Conservation (phyloP, 140 eudicot genomes). For the Senecio squalidus region DNA sequence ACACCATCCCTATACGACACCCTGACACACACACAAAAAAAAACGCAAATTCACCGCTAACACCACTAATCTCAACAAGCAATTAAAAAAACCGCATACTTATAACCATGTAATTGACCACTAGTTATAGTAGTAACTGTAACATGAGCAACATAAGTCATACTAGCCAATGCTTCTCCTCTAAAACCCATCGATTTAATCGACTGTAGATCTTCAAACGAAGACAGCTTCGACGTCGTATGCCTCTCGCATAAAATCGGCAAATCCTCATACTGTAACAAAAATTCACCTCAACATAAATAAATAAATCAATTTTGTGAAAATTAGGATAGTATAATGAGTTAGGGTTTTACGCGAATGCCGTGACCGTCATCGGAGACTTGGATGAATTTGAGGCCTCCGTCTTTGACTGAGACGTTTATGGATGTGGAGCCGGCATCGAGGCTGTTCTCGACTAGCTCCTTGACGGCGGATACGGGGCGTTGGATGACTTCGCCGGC, state of each 20-base stretch:
- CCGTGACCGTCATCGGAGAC: conserved; percentile 98
- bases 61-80: not conserved
- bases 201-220: conserved; percentile 79
- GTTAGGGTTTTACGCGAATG: conserved; percentile 52
- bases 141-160: conserved; percentile 97
- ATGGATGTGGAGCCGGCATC: conserved; percentile 80
- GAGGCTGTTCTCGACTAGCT: conserved; percentile 92
- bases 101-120: conserved; percentile 93
- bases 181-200: conserved; percentile 95
- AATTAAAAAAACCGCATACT: conserved; percentile 24
- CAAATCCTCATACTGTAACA: conserved; percentile 68
- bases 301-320: no score
- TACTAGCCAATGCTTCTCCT: conserved; percentile 98
- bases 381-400: conserved; percentile 89
- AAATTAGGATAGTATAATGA: not conserved
- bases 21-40: conserved; percentile 30
- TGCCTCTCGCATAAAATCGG: conserved; percentile 95
- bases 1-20: conserved; percentile 80
- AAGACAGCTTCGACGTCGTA: conserved; percentile 84
- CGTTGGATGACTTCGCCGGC: conserved; percentile 99
- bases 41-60: not conserved
- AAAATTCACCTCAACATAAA: not conserved
- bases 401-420: conserved; percentile 68
- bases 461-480: conserved; percentile 93
- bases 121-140: conserved; percentile 89